Conservation (phyloP, 164 flowering plant species). For the Aristolochia contorta region DNA sequence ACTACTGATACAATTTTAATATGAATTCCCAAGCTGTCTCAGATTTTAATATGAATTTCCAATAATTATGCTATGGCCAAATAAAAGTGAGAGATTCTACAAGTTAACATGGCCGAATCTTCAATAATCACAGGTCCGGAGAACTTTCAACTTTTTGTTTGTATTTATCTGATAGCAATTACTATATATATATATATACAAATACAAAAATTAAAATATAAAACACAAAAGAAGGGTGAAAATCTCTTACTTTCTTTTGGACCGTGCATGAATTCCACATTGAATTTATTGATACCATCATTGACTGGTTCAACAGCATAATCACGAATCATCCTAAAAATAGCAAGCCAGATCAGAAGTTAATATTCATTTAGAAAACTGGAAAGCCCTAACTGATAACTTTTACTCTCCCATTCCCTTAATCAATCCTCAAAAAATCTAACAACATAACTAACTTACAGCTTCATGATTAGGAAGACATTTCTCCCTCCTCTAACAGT, state of each 20-base stretch:
- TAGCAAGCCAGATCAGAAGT: too few species aligned
- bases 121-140: too few species aligned
- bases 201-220: constrained; percentile 1
- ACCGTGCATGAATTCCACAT: constrained; percentile 87
- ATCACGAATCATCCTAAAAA: constrained; percentile 99
- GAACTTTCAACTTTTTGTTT: too few species aligned
- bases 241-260: constrained; percentile 78
- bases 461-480: constrained; percentile 48
- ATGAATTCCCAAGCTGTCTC: too few species aligned
- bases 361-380: not conserved
- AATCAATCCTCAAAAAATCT: not conserved
- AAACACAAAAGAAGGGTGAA: not conserved
- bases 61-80: too few species aligned
- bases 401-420: not conserved
- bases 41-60: too few species aligned
- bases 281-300: constrained; percentile 82
- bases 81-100: not conserved
- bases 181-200: not conserved
- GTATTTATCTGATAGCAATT: not conserved
- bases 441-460: constrained; percentile 21
- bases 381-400: not conserved
- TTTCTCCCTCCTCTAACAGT: constrained; percentile 6
- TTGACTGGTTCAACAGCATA: constrained; percentile 74
- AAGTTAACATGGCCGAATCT: too few species aligned
- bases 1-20: too few species aligned